Percentiles rank a stretch among this genome's conserved stretches.
phyloP scores from a whole-genome alignment of 2,329 filamentous ascomycete species.

The Penicillium expansum region DNA sequence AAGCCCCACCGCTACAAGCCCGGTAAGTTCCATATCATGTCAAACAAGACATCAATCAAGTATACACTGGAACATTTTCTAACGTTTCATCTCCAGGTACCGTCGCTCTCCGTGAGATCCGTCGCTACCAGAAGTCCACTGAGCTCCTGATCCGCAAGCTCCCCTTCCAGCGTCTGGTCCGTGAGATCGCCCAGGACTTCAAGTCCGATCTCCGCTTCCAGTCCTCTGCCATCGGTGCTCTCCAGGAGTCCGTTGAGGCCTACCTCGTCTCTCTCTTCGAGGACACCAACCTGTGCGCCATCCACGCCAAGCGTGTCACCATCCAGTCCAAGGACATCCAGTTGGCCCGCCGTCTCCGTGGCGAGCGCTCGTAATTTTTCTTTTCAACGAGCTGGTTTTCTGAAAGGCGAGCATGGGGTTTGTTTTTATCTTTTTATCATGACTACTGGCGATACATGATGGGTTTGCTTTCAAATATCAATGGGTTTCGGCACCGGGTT shows the following conservation, averaged over 20 bases:
- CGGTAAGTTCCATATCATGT: conserved; percentile 50
- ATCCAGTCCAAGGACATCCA: conserved; percentile 95
- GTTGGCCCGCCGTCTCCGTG: conserved; percentile 89
- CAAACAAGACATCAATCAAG: background rate
- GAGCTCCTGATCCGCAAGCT: conserved; percentile 96
- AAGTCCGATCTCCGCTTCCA: conserved; percentile 97
- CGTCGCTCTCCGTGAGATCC: conserved; percentile 96
- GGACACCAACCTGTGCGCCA: conserved; percentile 97
- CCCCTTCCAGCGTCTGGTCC: conserved; percentile 94
- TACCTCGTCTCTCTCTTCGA: conserved; percentile 98
- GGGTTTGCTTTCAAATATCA: conserved; percentile 43
- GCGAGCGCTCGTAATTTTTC: conserved; percentile 72
- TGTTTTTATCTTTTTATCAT: conserved; percentile 37
- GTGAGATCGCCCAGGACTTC: conserved; percentile 95
- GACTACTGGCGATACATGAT: conserved; percentile 46
- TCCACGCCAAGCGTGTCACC: conserved; percentile 98
- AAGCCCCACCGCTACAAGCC: conserved; percentile 91
- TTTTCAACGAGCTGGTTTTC: conserved; percentile 30
- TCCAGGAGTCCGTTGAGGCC: conserved; percentile 98
- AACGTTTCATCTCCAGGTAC: conserved; percentile 56
- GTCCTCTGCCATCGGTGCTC: conserved; percentile 92
- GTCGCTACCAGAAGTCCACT: conserved; percentile 96
- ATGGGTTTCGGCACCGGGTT: conserved; percentile 41
- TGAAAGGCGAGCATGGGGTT: conserved; percentile 44
- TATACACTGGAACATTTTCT: conserved; percentile 13